Evolutionary conservation across 441 rosid genomes (phyloP), one percentile per base, ranked within the genome.

Genomic region (Isatis lusitanica): DNA sequence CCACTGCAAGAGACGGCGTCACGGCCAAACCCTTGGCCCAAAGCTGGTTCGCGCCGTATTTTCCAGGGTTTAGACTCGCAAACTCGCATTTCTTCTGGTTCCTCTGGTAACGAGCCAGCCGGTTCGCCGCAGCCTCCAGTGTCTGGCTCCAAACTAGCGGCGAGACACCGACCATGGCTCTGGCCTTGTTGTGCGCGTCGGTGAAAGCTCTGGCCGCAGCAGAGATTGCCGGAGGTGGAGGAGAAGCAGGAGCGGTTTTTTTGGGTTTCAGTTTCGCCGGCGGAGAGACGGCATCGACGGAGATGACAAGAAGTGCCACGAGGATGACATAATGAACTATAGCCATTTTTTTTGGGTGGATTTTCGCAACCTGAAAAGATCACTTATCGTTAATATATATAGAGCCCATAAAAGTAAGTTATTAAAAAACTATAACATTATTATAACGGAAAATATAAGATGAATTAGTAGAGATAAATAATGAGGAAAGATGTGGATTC

Each of bases 41-140:
- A 3, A 83, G 64, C 76, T 93, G 97, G 82, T 93, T 93, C 1
- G 81, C 92, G 3, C 98, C 97, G 58, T 88, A 91, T 60, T 81
- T 82, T 39, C 84, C 68, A 51, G 71, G 50, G 40, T 53, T 82
- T 26, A 89, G 74, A 78, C 87, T 81, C 6, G 96, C 98, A 60
- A 89, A 87, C 66, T 87, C 78, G 75, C 97, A 93, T 10, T 79
- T 85, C 88, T 76, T 84, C 43, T 81, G 71, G 83, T 85, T 72
- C 55, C 91, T 83, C 58, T 93, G 98, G 84, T 78, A 83, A 66
- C 93, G 84, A 24, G 78, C 94, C 3, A 81, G 42, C 33, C 74
- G 79, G 78, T 76, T 76, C 0, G 89, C 72, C 11, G 88, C 87
- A 6, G 82, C 82, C 67, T 89, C 86, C 8, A 91, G 79, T 17